A percentile compares a stretch with the other conserved stretches of the same genome.
Conservation (phyloP, 2,329 filamentous ascomycete genomes). For the Venturia aucupariae region DNA sequence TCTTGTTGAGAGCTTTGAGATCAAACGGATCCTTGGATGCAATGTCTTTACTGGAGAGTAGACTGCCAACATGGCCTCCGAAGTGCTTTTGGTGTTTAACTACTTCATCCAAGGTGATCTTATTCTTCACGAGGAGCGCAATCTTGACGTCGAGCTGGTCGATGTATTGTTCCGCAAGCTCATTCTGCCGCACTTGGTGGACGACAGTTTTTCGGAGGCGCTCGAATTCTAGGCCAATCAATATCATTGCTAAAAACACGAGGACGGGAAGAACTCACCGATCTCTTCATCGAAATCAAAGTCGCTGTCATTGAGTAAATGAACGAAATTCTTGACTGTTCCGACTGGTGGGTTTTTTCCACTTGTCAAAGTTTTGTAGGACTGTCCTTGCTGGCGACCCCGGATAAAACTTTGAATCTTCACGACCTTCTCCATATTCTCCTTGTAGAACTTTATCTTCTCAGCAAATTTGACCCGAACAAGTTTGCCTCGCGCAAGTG, state of each 20-base stretch:
- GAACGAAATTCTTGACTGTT: constrained; percentile 96
- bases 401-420: constrained; percentile 97
- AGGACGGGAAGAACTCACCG: constrained; percentile 23
- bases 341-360: constrained; percentile 96
- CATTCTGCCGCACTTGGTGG: constrained; percentile 93
- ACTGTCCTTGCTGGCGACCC: constrained; percentile 90
- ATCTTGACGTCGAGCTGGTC: constrained; percentile 99
- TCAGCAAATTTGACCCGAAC: constrained; percentile 69
- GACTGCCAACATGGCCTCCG: constrained; percentile 74
- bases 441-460: constrained; percentile 79
- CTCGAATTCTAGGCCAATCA: constrained; percentile 61
- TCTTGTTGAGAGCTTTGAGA: constrained; percentile 94
- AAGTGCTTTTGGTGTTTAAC: constrained; percentile 95
- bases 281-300: constrained; percentile 99
- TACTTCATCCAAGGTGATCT: constrained; percentile 96
- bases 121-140: constrained; percentile 95
- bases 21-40: constrained; percentile 88
- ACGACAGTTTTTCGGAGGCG: constrained; percentile 90
- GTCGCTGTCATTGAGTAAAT: constrained; percentile 93
- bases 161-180: constrained; percentile 95
- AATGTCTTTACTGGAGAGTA: constrained; percentile 82
- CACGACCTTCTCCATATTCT: constrained; percentile 98
- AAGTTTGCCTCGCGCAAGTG: constrained; percentile 61
- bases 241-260: constrained; percentile 18
- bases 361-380: constrained; percentile 91